These are phyloP conservation scores for Rhodamnia argentea DNA, from an alignment of 345 rosid species.

Conservation along the genomic window DNA sequence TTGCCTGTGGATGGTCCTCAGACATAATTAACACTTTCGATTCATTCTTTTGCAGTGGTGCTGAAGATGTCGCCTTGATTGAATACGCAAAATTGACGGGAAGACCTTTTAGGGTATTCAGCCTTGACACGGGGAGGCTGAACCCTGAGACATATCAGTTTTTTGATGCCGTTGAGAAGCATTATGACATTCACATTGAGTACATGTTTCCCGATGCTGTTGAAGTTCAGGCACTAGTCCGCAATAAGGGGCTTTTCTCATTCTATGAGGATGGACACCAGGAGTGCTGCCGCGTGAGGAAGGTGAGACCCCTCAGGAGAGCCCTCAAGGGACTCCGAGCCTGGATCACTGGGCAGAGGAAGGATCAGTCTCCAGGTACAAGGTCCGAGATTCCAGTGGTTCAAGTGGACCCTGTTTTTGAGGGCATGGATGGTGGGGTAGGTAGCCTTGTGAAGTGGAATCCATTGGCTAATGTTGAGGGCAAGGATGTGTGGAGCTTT, in stretches of 20 bases:
- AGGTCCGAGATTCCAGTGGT: slow-evolving; percentile 83
- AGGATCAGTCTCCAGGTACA: slow-evolving; percentile 90
- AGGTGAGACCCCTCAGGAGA: slow-evolving; percentile 87
- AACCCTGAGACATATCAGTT: slow-evolving; percentile 75
- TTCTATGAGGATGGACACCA: slow-evolving; percentile 97
- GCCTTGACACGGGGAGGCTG: slow-evolving; percentile 86
- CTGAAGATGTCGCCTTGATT: slow-evolving; percentile 92
- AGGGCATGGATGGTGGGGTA: slow-evolving; percentile 75
- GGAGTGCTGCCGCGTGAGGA: slow-evolving; percentile 96
- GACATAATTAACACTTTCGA: not conserved
- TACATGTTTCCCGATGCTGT: slow-evolving; percentile 96
- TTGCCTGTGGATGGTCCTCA: not conserved
- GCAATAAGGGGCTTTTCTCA: slow-evolving; percentile 87
- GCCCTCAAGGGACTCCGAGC: slow-evolving; percentile 86
- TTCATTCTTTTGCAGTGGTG: slow-evolving; percentile 52
- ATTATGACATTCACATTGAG: slow-evolving; percentile 66
- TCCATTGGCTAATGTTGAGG: slow-evolving; percentile 77
- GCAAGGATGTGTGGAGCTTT: slow-evolving; percentile 70
- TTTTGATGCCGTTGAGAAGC: slow-evolving; percentile 71
- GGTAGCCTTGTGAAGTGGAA: slow-evolving; percentile 98
- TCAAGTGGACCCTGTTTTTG: slow-evolving; percentile 86
- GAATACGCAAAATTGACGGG: slow-evolving; percentile 89
- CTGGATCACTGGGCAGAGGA: slow-evolving; percentile 96
- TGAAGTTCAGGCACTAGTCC: slow-evolving; percentile 84
- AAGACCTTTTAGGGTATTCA: slow-evolving; percentile 76